Percentiles rank a stretch among this genome's conserved stretches.
Conservation (phyloP, 257 asterid genomes). For the Penstemon barbatus region DNA sequence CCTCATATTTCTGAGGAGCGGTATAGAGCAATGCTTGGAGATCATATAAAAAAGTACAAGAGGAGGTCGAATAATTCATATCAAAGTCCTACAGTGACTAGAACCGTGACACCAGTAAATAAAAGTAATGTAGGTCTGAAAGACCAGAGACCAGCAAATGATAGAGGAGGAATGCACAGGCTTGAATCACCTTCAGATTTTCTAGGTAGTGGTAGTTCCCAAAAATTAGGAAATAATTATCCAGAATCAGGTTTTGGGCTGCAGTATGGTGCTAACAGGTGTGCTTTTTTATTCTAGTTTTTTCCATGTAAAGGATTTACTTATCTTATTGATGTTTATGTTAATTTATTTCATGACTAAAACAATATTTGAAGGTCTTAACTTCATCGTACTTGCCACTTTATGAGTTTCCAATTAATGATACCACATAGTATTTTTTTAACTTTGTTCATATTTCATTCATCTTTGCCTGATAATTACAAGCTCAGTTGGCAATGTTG, state of each 20-base stretch:
- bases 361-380: conserved; percentile 15
- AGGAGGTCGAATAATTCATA: conserved; percentile 68
- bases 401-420: neutral
- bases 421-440: neutral
- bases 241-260: conserved; percentile 57
- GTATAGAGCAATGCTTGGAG: conserved; percentile 94
- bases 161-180: conserved; percentile 63
- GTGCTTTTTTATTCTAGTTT: conserved; percentile 27
- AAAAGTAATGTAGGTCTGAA: conserved; percentile 53
- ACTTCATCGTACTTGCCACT: neutral
- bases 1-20: conserved; percentile 76
- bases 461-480: neutral
- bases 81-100: conserved; percentile 52
- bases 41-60: conserved; percentile 82
- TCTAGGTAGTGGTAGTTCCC: conserved; percentile 47
- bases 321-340: neutral
- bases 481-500: neutral
- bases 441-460: conserved; percentile 14
- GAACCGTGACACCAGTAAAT: conserved; percentile 40
- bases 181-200: conserved; percentile 68
- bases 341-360: conserved; percentile 1
- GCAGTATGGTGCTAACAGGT: conserved; percentile 76
- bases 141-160: conserved; percentile 61
- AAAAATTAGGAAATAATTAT: conserved; percentile 45
- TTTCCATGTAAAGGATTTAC: neutral